Percentiles rank a stretch among this genome's conserved stretches.
Evolutionary conservation across 2,329 filamentous ascomycete genomes (phyloP).

Genomic region (Westerdykella ornata): DNA sequence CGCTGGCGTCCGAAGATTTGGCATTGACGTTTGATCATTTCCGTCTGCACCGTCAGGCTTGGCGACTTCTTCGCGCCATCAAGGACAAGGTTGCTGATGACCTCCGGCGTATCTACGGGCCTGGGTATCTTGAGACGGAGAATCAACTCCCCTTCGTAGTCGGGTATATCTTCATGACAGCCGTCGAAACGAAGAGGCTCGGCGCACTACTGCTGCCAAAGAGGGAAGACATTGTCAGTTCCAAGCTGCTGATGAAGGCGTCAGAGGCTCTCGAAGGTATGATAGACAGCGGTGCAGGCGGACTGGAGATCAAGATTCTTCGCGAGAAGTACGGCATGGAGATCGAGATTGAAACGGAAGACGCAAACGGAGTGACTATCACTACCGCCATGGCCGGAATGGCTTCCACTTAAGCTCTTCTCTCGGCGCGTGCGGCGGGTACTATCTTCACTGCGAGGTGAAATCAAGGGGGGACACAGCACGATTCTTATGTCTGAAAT

Average conservation of each 20-base stretch:
- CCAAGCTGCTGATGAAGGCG: slow-evolving; percentile 9
- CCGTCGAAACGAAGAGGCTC: slow-evolving; percentile 9
- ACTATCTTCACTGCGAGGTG: no score
- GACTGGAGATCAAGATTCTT: slow-evolving; percentile 2
- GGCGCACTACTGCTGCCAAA: slow-evolving; percentile 6
- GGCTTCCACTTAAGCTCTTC: neutral
- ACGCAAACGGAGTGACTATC: neutral
- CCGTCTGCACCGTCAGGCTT: slow-evolving; percentile 38
- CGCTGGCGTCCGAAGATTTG: no score
- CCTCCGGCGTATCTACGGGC: slow-evolving; percentile 30
- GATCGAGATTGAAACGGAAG: slow-evolving; percentile 2
- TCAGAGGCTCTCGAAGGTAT: slow-evolving; percentile 5
- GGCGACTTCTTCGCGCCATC: slow-evolving; percentile 34
- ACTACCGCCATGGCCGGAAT: neutral
- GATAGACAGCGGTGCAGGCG: slow-evolving; percentile 4
- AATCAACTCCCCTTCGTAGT: slow-evolving; percentile 39
- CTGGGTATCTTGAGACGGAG: slow-evolving; percentile 37
- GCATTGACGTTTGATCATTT: slow-evolving; percentile 41
- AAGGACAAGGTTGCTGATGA: slow-evolving; percentile 25
- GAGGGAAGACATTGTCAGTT: slow-evolving; percentile 5
- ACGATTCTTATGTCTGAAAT: no score
- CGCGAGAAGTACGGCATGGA: neutral
- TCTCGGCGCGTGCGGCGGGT: no score
- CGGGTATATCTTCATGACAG: slow-evolving; percentile 38
- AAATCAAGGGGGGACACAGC: no score